Percentiles rank a stretch among this genome's conserved stretches.
Conservation (phyloP, 306 rosid species). For the Luffa aegyptiaca region DNA sequence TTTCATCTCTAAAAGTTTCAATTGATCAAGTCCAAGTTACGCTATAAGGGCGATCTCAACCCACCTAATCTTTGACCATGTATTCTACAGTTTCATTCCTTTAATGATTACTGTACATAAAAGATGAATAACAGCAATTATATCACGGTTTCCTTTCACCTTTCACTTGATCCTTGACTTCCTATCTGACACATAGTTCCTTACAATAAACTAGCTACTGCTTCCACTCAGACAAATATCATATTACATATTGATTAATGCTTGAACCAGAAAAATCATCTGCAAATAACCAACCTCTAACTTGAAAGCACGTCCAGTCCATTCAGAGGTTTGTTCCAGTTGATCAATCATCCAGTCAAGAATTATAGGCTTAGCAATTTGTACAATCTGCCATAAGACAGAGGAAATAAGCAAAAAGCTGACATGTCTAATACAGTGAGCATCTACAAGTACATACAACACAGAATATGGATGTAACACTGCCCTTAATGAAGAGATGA, state of each 20-base stretch:
- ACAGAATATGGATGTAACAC: not conserved
- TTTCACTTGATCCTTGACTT: not conserved
- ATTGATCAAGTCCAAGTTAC: no score
- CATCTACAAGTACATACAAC: not conserved
- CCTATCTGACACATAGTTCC: not conserved
- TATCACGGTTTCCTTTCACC: not conserved
- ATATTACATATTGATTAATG: not conserved
- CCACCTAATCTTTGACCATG: not conserved
- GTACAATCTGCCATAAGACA: conserved; percentile 33
- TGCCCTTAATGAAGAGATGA: not conserved
- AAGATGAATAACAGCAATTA: not conserved
- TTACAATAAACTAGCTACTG: not conserved
- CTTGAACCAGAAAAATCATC: conserved; percentile 4
- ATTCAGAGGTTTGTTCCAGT: conserved; percentile 34
- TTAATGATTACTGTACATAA: not conserved
- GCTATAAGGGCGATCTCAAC: no score
- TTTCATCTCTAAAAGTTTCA: no score
- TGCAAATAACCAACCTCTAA: conserved; percentile 34
- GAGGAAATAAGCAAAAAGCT: not conserved
- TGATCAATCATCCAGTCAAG: conserved; percentile 59
- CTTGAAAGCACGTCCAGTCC: conserved; percentile 49
- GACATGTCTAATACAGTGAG: not conserved
- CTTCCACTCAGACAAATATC: not conserved
- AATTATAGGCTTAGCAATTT: conserved; percentile 41
- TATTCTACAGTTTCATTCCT: not conserved